These are phyloP conservation scores for Nothophytophthora sp. DNA, from an alignment of 352 stramenopile species.

Conservation along the genomic window DNA sequence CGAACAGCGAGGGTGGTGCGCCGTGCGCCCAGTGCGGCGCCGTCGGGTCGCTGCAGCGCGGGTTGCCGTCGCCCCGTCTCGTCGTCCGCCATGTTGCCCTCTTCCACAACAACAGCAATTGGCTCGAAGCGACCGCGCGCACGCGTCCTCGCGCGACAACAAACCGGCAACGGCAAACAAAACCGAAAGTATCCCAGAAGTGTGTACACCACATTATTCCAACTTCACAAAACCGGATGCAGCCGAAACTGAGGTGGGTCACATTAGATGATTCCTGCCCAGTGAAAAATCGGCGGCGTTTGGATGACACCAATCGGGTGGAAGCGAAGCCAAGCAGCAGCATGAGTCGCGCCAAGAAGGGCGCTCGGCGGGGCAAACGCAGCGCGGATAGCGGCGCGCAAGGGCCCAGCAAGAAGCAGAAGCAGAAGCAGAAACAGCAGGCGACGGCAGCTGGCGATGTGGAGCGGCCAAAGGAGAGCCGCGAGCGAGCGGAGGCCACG, in stretches of 20 bases:
- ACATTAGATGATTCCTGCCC: background rate
- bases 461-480: slow-evolving; percentile 15
- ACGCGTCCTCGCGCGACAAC: too few relatives aligned
- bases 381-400: slow-evolving; percentile 20
- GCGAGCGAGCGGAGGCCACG: slow-evolving; percentile 27
- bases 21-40: background rate
- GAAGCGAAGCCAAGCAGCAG: slow-evolving; percentile 1
- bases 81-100: slow-evolving; percentile 17
- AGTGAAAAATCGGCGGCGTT: background rate
- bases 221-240: too few relatives aligned
- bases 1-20: slow-evolving; percentile 10
- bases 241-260: background rate
- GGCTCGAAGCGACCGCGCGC: slow-evolving; percentile 7
- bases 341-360: slow-evolving; percentile 60
- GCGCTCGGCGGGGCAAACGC: slow-evolving; percentile 40
- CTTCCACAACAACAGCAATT: slow-evolving; percentile 1
- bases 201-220: too few relatives aligned
- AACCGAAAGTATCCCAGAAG: slow-evolving; percentile 9
- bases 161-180: too few relatives aligned
- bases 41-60: background rate
- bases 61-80: background rate
- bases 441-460: background rate
- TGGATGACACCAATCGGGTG: slow-evolving; percentile 6
- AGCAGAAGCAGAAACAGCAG: slow-evolving; percentile 14
- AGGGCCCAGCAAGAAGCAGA: slow-evolving; percentile 43